Conservation (phyloP, 768 basidiomycete genomes). For the Sutorius australiensis region DNA sequence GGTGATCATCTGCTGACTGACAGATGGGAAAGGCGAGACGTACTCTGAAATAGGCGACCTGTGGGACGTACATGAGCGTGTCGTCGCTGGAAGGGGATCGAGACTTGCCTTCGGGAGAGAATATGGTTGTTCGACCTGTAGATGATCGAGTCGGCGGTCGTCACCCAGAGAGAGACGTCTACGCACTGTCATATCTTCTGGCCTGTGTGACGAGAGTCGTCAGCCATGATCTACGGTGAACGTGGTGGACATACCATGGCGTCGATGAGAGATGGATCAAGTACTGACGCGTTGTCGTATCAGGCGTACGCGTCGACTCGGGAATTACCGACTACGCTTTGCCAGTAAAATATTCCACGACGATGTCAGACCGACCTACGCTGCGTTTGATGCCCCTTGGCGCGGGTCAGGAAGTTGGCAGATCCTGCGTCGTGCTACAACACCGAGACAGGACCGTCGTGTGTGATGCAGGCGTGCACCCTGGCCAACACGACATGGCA, state of each 20-base stretch:
- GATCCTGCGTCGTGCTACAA: constrained; percentile 93
- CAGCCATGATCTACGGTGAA: background rate
- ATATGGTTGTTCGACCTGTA: constrained; percentile 92
- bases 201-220: constrained; percentile 42
- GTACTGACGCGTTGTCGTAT: constrained; percentile 23
- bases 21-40: constrained; percentile 24
- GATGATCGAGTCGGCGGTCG: constrained; percentile 23
- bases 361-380: constrained; percentile 53
- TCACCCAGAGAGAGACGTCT: constrained; percentile 2
- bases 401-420: constrained; percentile 94
- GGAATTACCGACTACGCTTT: constrained; percentile 16
- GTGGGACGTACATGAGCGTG: constrained; percentile 6
- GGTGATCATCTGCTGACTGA: constrained; percentile 3
- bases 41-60: constrained; percentile 98
- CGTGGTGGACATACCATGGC: constrained; percentile 44
- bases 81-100: constrained; percentile 6
- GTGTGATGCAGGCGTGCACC: constrained; percentile 93
- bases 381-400: constrained; percentile 84
- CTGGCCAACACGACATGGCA: constrained; percentile 88
- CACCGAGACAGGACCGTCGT: constrained; percentile 89
- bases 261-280: constrained; percentile 19
- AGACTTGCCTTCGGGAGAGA: constrained; percentile 89
- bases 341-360: background rate
- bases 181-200: constrained; percentile 92
- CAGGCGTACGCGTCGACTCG: constrained; percentile 25